Percentiles rank a stretch among this genome's conserved stretches.
These are phyloP conservation scores for Elasticomyces elasticus DNA, from an alignment of 495 filamentous ascomycete species.

Conservation along the genomic window DNA sequence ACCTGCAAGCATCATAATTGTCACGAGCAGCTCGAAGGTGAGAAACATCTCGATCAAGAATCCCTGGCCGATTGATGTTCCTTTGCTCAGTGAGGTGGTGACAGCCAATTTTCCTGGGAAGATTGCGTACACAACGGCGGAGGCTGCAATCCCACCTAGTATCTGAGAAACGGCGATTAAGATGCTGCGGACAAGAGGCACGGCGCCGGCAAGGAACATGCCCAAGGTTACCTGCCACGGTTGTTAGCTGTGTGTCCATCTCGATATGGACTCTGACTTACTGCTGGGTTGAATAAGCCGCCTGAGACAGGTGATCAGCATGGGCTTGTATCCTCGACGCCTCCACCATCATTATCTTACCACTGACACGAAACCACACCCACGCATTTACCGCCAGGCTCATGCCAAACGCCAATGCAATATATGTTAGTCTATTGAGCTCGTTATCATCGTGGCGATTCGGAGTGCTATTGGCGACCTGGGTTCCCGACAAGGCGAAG, in stretches of 20 bases:
- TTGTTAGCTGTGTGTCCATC: no score
- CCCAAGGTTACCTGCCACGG: slow-evolving; percentile 15
- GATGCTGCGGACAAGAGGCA: slow-evolving; percentile 14
- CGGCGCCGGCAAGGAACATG: slow-evolving; percentile 9
- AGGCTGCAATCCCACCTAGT: slow-evolving; percentile 13
- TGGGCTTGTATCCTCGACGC: no score
- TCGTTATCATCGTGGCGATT: slow-evolving; percentile 2
- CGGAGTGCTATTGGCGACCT: slow-evolving; percentile 26
- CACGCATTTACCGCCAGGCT: slow-evolving; percentile 32
- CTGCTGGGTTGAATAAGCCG: slow-evolving; percentile 30
- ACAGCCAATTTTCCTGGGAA: slow-evolving; percentile 18
- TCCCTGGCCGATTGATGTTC: slow-evolving; percentile 9
- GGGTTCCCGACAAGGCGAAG: slow-evolving; percentile 28
- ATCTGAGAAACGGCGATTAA: slow-evolving; percentile 15
- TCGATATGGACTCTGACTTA: no score
- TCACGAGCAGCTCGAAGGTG: slow-evolving; percentile 20
- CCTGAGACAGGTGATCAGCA: no score
- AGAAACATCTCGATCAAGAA: slow-evolving; percentile 23
- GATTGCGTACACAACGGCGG: slow-evolving; percentile 13
- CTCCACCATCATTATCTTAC: no score
- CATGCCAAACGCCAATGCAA: slow-evolving; percentile 29
- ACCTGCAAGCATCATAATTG: slow-evolving; percentile 22
- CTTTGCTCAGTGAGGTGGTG: slow-evolving; percentile 7
- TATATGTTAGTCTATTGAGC: slow-evolving; percentile 25
- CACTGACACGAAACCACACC: slow-evolving; percentile 30